These are phyloP conservation scores for Xylaria bambusicola DNA, from an alignment of 495 filamentous ascomycete genomes.

Conservation along the genomic window DNA sequence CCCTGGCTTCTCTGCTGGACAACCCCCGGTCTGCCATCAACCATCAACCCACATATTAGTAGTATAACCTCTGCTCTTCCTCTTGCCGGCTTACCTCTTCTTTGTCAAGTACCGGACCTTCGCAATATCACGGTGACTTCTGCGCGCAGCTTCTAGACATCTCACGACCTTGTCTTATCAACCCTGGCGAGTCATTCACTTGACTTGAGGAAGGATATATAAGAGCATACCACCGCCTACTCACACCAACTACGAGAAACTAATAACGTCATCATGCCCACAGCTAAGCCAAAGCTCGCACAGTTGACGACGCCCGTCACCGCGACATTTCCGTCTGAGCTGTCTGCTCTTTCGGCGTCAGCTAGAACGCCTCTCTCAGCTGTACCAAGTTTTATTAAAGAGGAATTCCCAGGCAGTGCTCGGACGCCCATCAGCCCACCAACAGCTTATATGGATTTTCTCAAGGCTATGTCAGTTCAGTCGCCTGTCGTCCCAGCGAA, in stretches of 20 bases:
- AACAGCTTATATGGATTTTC: constrained; percentile 86
- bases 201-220: constrained; percentile 33
- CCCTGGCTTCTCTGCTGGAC: constrained; percentile 10
- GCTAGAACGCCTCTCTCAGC: constrained; percentile 54
- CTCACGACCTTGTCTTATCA: constrained; percentile 13
- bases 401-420: constrained; percentile 37
- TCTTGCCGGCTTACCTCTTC: constrained; percentile 28
- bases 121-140: constrained; percentile 42
- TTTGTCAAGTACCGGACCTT: constrained; percentile 37
- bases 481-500: constrained; percentile 62
- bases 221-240: constrained; percentile 20
- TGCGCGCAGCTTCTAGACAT: constrained; percentile 41
- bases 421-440: constrained; percentile 94
- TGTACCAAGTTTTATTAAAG: constrained; percentile 47
- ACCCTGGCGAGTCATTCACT: constrained; percentile 43
- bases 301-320: constrained; percentile 77
- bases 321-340: constrained; percentile 76
- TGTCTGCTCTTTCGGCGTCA: constrained; percentile 52
- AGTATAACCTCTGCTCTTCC: constrained; percentile 23
- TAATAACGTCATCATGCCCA: constrained; percentile 51
- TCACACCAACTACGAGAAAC: constrained; percentile 17
- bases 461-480: constrained; percentile 65
- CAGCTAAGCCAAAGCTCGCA: constrained; percentile 64
- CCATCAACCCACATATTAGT: constrained; percentile 13
- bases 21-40: constrained; percentile 16